Percentiles rank a stretch among this genome's conserved stretches.
These are phyloP conservation scores for Lecanosticta acicola DNA, from an alignment of 2,329 filamentous ascomycete genomes.

Conservation along the genomic window DNA sequence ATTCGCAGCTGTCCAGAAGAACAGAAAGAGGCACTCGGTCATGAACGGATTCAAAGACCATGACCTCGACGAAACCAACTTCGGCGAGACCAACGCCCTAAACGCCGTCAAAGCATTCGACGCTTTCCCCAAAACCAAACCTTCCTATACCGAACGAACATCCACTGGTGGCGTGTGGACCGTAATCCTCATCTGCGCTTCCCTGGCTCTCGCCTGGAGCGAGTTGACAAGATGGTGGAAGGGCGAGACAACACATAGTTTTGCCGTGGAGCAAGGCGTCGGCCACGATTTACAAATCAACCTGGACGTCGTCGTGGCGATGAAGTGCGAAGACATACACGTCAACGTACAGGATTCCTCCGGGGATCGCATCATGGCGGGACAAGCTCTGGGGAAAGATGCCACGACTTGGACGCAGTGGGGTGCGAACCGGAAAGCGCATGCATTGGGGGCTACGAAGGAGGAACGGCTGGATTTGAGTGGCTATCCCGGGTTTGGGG, in stretches of 20 bases:
- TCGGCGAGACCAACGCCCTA: conserved; percentile 59
- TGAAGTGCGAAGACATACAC: conserved; percentile 84
- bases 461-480: conserved; percentile 54
- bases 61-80: conserved; percentile 69
- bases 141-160: conserved; percentile 81
- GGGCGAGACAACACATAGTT: conserved; percentile 79
- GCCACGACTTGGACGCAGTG: conserved; percentile 76
- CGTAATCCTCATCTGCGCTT: conserved; percentile 69
- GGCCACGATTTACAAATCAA: conserved; percentile 88
- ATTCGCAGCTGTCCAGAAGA: too few relatives aligned
- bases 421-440: conserved; percentile 63
- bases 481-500: conserved; percentile 49
- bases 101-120: conserved; percentile 76
- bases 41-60: conserved; percentile 76
- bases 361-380: conserved; percentile 85
- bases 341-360: conserved; percentile 95
- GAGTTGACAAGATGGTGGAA: conserved; percentile 79
- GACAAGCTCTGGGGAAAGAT: conserved; percentile 65
- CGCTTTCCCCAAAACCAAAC: conserved; percentile 95
- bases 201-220: conserved; percentile 66
- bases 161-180: conserved; percentile 92
- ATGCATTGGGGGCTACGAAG: conserved; percentile 52
- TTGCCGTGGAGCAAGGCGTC: conserved; percentile 88
- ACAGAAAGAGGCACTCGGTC: too few relatives aligned
- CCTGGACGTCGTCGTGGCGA: conserved; percentile 83